Evolutionary conservation across 148 eudicot species (phyloP), one percentile per base, ranked within the genome.

Genomic region (Cornus suecica): DNA sequence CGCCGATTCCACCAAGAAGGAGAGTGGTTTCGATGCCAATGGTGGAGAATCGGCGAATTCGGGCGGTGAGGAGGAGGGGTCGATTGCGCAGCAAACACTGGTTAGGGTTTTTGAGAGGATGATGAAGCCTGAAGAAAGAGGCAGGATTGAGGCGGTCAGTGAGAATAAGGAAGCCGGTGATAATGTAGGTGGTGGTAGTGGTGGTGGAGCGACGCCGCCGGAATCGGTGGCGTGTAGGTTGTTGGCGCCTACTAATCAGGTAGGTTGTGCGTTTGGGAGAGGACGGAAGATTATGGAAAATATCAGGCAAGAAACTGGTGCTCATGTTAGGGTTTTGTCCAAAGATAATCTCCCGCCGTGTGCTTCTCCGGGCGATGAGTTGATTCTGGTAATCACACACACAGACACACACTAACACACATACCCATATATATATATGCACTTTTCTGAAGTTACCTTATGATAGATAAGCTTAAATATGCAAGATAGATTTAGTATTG

Each of bases 21-120:
- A 58, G 10, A 48, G 20, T 1, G 72, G 26, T 74, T 37, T 42
- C 3, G 79, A 77, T 34, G 54, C 51, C 20, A 61, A 0, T 4
- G 77, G 56, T 25, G 77, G 28, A 0, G 77, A 74, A 37, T 64
- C 27, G 27, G 14, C 54, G 25, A 26, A 23, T 42, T 69, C 54
- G 28, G 24, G 54, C 14, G 25, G 69, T 14, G 76, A 77, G 29
- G 71, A 65, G 4, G 23, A 30, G 70, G 45, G 13, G 1, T 67
- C 87, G 54, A 70, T 58, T n/a, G 90, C 84, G 77, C 90, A 87
- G 45, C 64, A 31, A 41, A 88, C 86, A 68, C 28, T 87, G 42
- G 32, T 84, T 62, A 87, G 74, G 84, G 90, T 87, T 62, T 83
- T 82, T 42, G 88, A 87, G 79, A 76, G 83, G 83, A 74, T 87